Evolutionary conservation across 768 basidiomycete species (phyloP).

Genomic region (Termitomyces sp.): DNA sequence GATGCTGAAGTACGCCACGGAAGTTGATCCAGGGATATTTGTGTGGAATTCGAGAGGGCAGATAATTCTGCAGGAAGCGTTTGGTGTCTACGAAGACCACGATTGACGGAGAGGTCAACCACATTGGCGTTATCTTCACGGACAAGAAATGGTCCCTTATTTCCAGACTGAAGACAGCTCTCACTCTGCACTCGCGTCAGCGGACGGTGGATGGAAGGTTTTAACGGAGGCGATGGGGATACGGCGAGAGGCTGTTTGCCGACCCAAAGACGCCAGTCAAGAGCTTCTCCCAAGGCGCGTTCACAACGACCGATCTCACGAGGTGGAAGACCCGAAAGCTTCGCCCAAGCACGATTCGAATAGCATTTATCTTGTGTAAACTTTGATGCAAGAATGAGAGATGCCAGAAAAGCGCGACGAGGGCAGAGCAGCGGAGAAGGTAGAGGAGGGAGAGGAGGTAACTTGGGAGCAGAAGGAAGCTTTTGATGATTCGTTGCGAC

Average conservation of each 20-base stretch:
- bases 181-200: constrained; percentile 52
- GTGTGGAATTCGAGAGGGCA: background rate
- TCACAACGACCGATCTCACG: constrained; percentile 87
- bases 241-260: constrained; percentile 49
- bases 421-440: constrained; percentile 85
- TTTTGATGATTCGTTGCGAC: background rate
- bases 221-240: constrained; percentile 14
- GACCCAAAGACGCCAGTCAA: constrained; percentile 92
- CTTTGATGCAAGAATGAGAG: constrained; percentile 85
- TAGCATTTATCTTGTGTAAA: constrained; percentile 93
- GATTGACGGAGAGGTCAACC: background rate
- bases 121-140: constrained; percentile 4
- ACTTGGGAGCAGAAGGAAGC: constrained; percentile 7
- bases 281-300: constrained; percentile 77
- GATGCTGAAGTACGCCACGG: constrained; percentile 1
- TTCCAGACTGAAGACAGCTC: constrained; percentile 18
- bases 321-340: constrained; percentile 82
- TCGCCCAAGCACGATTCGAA: constrained; percentile 92
- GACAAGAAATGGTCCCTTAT: constrained; percentile 20
- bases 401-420: constrained; percentile 81
- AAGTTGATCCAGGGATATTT: background rate
- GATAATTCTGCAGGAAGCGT: constrained; percentile 35
- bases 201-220: constrained; percentile 23
- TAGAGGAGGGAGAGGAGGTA: constrained; percentile 30
- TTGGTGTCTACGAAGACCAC: constrained; percentile 31